Base-by-base conservation (phyloP, 2,329 filamentous ascomycete species). In the Dactylellina haptotyla region DNA sequence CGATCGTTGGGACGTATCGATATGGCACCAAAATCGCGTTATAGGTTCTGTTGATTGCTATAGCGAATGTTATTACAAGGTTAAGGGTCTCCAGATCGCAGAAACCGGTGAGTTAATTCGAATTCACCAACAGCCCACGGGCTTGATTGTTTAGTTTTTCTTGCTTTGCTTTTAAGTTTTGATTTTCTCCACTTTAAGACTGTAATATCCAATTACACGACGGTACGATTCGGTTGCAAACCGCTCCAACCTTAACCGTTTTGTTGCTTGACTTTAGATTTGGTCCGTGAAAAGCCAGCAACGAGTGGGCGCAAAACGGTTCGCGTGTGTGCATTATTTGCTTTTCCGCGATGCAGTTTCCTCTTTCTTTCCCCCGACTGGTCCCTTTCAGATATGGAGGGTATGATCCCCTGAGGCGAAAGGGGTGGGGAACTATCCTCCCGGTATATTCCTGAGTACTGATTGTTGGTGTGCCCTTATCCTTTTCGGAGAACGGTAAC, bases 301-400 rank as follows among this genome's bases (percentile, higher is more conserved):
- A 37, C 46, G 30, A 25, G 59, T 48, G 53, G 67, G 54, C 45
- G 67, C 67, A 72, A 72, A 72, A 64, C 67, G 67, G 66, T 72
- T 72, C 59, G 58, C 53, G 59, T 53, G 59, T 30, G 46, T 64
- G n/a, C n/a, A n/a, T n/a, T n/a, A 26, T 72, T 72, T 64, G 59
- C 59, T 72, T 72, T 63, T 64, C 45, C 41, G 28, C n/a, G 25
- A 18, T 59, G 39, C 58, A 43, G n/a, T 48, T 30, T n/a, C 57
- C 51, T 50, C 56, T 18, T 39, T 18, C 23, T 50, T 50, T 53
- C n/a, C 51, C 41, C 58, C 34, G 51, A 58, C 37, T 53, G 58
- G 14, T 20, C 10, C 41, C 37, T 54, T 72, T n/a, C n/a, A n/a
- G 59, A 65, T 46, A 58, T 59, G 67, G 67, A 58, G 67, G 67